Evolutionary conservation across 148 eudicot species (phyloP).

Genomic region (Arctostaphylos glauca): DNA sequence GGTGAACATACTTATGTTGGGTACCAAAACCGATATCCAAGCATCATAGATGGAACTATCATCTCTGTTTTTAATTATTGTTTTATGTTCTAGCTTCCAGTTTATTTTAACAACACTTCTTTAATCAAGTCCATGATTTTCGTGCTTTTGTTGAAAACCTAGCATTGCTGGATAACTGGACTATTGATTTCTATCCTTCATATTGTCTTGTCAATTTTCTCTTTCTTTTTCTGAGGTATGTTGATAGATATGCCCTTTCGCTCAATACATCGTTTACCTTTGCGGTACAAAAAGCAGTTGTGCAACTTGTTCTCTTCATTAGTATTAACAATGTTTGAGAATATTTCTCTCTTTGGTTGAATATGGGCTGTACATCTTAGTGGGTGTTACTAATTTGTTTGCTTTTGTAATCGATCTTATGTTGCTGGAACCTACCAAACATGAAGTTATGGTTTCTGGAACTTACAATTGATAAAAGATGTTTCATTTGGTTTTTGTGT

Average conservation of each 20-base stretch:
- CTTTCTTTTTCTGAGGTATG: neutral
- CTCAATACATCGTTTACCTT: neutral
- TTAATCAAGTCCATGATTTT: neutral
- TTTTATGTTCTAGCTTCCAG: neutral
- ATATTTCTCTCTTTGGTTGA: neutral
- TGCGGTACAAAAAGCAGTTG: neutral
- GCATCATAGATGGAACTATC: neutral
- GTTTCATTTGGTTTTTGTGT: neutral
- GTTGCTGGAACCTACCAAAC: no score
- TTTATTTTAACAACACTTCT: neutral
- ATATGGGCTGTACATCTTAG: neutral
- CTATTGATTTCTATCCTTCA: neutral
- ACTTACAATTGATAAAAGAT: neutral
- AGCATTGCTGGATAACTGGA: neutral
- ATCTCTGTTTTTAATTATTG: neutral
- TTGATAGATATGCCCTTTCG: neutral
- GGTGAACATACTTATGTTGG: neutral
- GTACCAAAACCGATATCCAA: neutral
- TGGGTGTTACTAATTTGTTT: neutral
- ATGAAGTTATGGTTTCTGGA: neutral
- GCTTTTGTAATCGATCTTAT: neutral
- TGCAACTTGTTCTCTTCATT: slow-evolving; percentile 8
- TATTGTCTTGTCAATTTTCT: neutral
- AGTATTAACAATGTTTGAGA: neutral
- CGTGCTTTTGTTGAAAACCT: neutral